These are phyloP conservation scores for Xylaria sp. DNA, from an alignment of 2,329 filamentous ascomycete species.

Conservation along the genomic window DNA sequence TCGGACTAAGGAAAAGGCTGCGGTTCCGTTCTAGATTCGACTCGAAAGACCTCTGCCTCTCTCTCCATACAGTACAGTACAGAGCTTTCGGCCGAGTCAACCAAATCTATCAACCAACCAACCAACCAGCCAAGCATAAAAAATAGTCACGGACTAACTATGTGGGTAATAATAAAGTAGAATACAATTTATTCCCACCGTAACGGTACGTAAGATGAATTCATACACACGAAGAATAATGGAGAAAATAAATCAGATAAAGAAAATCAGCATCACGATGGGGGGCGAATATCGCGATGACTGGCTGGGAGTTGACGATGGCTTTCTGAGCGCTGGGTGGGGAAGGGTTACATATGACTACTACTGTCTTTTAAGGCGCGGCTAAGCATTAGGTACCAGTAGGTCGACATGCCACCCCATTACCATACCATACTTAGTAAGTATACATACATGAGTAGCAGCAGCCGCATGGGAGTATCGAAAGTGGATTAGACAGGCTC, in stretches of 20 bases:
- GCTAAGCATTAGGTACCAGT: neutral
- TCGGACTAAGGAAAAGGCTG: neutral
- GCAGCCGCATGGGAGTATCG: conserved; percentile 33
- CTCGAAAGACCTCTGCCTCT: too few species aligned
- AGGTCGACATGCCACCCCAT: too few species aligned
- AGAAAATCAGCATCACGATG: neutral
- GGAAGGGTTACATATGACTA: neutral
- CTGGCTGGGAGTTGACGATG: conserved; percentile 7
- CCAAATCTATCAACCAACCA: too few species aligned
- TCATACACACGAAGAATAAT: neutral
- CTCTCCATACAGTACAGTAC: too few species aligned
- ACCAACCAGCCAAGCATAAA: neutral
- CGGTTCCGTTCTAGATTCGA: conserved; percentile 5
- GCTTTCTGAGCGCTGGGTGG: neutral
- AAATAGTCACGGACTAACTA: neutral
- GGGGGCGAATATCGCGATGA: neutral
- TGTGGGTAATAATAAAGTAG: neutral
- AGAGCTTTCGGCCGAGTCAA: too few species aligned
- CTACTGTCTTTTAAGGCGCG: neutral
- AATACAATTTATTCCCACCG: neutral
- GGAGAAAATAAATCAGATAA: neutral
- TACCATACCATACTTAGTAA: too few species aligned
- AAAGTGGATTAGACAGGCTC: conserved; percentile 22
- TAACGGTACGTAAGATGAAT: too few species aligned
- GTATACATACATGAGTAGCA: conserved; percentile 1